Base-by-base conservation (phyloP, 129 eudicot species). In the Oenanthe sinensis region DNA sequence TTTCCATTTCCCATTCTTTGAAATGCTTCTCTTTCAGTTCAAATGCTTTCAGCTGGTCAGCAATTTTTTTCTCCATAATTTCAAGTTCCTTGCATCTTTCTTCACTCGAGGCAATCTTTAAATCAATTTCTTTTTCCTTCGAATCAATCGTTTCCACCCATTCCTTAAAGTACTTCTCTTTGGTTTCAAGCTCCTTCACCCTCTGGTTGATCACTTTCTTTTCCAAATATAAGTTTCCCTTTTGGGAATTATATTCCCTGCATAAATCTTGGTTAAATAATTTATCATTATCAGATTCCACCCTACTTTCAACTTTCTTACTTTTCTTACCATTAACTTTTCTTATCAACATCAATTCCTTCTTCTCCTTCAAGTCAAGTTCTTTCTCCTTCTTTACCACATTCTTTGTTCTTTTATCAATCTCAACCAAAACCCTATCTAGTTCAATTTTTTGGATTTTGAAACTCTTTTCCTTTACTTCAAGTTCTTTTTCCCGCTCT, bases 111-210 rank as follows among this genome's bases (percentile, higher is more conserved):
- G 36, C 22, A 36, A 9, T 26, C 19, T 28, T 63, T 6, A 4
- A 26, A 2, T 63, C 76, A n/a, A 24, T 4, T 43, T 44, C 54
- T 50, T 16, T 46, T 17, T 74, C 77, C 40, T 74, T 74, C 37
- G 7, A 72, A 44, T 72, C 54, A 43, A 72, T 72, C 20, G 50
- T 72, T 43, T 43, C 47, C 47, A 72, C 76, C 76, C 76, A 43
- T 42, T 72, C 76, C 44, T n/a, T 72, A n/a, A 72, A 46, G 33
- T 46, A n/a, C 42, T 74, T 74, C 60, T 74, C 77, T 44, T 67
- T 81, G 50, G 24, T 24, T 68, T 82, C 72, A 30, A 81, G 68
- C 67, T 81, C 75, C 75, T 43, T 80, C 13, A 3, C 8, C 54
- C 8, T 75, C 47, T 62, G 36, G 37, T 30, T 44, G 37, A 74